phyloP scores from a whole-genome alignment of 768 basidiomycete genomes.

The Lactarius hatsudake region DNA sequence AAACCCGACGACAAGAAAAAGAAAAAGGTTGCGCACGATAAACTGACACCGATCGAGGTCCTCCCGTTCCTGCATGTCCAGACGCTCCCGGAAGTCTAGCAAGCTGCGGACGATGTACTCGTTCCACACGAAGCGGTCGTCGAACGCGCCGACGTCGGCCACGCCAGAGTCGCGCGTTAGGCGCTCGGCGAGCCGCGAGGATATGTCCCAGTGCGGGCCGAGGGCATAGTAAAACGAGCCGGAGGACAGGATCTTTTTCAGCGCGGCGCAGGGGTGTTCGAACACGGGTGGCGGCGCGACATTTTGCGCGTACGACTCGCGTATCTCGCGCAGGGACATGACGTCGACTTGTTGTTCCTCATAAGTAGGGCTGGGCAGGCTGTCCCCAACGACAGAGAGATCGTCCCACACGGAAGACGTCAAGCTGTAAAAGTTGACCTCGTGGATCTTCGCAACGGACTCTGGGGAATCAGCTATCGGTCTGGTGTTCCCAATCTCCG shows the following conservation, averaged over 20 bases:
- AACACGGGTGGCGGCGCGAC: conserved; percentile 47
- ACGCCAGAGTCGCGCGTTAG: conserved; percentile 49
- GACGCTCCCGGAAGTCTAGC: conserved; percentile 79
- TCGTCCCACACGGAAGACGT: conserved; percentile 86
- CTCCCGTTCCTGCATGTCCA: conserved; percentile 64
- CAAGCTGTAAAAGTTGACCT: conserved; percentile 87
- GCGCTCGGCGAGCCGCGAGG: conserved; percentile 73
- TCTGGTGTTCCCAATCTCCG: conserved; percentile 69
- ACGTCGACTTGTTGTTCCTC: conserved; percentile 51
- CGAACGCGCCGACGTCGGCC: conserved; percentile 59
- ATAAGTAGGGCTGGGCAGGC: conserved; percentile 52
- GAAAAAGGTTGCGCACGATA: conserved; percentile 55
- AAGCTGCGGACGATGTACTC: conserved; percentile 84
- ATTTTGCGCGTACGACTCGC: conserved; percentile 46
- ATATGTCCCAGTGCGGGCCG: conserved; percentile 84
- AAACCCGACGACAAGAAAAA: conserved; percentile 16
- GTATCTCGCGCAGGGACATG: conserved; percentile 38
- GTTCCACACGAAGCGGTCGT: conserved; percentile 94
- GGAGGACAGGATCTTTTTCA: conserved; percentile 87
- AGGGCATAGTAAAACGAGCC: conserved; percentile 93
- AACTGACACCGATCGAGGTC: conserved; percentile 85
- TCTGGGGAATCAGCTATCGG: conserved; percentile 57
- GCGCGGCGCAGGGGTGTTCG: conserved; percentile 87
- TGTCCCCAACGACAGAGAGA: conserved; percentile 49
- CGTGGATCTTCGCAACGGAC: conserved; percentile 78